Evolutionary conservation across 2,329 filamentous ascomycete genomes (phyloP), one percentile per base, ranked within the genome.

Genomic region (Penicillium sp.): DNA sequence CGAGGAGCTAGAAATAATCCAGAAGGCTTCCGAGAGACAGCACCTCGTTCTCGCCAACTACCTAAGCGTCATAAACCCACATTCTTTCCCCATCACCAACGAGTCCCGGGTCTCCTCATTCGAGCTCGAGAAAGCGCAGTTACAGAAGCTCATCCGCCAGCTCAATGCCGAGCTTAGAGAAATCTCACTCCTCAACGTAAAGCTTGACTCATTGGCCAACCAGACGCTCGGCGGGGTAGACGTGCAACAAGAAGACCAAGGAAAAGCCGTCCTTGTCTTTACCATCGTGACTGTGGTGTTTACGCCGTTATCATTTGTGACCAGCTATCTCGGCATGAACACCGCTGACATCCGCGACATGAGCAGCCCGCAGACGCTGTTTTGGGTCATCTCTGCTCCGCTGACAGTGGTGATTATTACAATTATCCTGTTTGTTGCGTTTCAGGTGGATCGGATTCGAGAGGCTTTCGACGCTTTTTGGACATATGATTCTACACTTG

Each of bases 201-300:
- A 43, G 23, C 40, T 43, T n/a, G 23, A 43, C 40, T 27, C 40
- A 16, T 27, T 27, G 41, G 41, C 41, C 41, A 44, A n/a, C 16
- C 41, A n/a, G 25, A 44, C 41, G 16, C 23, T 25, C 5, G n/a
- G 23, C 5, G 41, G 23, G 16, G 41, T 44, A n/a, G 46, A 49
- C 5, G 33, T 49, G 9, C 31, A 34, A 29, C 23, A 50, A 13
- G 27, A 50, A 21, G 34, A 36, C 33, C 23, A 71, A 21, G 60
- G 60, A 39, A 65, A 65, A 38, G 68, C 70, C 1, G 69, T 73
- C 34, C 49, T 70, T 2, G 60, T 72, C 2, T 72, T 74, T 49
- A 72, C 71, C 0, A 63, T 72, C 23, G 67, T 72, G 9, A 67
- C 71, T 0, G 58, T 69, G 5, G 61, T 71, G 5, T 73, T 73